These are phyloP conservation scores for Darksidea phi DNA, from an alignment of 495 filamentous ascomycete species.

Conservation along the genomic window DNA sequence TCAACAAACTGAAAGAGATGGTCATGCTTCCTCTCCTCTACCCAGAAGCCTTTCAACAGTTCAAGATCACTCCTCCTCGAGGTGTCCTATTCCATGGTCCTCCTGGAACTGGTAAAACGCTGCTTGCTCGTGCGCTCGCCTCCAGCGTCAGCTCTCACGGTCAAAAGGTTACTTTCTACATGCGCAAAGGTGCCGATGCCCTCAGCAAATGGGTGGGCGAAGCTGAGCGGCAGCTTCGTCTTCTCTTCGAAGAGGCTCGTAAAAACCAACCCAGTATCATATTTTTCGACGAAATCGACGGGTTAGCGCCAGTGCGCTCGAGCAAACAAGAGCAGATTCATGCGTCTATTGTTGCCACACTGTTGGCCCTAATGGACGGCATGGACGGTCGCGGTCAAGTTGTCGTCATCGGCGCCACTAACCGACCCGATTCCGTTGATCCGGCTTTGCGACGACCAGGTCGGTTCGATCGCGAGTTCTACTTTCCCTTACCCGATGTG, in stretches of 20 bases:
- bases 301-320: constrained; percentile 87
- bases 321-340: constrained; percentile 99
- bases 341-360: constrained; percentile 92
- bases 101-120: constrained; percentile 94
- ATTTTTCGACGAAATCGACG: constrained; percentile 99
- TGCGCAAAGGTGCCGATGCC: constrained; percentile 96
- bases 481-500: constrained; percentile 85
- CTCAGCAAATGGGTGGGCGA: constrained; percentile 99
- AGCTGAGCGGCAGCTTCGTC: constrained; percentile 86
- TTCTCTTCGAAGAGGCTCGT: constrained; percentile 93
- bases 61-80: constrained; percentile 87
- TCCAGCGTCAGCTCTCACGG: constrained; percentile 76
- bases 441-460: constrained; percentile 91
- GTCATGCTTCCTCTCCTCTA: constrained; percentile 89
- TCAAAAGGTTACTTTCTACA: constrained; percentile 95
- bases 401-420: constrained; percentile 96
- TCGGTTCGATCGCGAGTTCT: constrained; percentile 95
- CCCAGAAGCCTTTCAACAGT: constrained; percentile 88
- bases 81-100: constrained; percentile 97
- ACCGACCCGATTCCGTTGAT: constrained; percentile 95
- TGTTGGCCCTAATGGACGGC: constrained; percentile 95
- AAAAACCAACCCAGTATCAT: constrained; percentile 97
- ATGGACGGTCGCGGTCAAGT: constrained; percentile 99
- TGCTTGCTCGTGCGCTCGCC: constrained; percentile 86
- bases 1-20: constrained; percentile 97